Evolutionary conservation across 2,329 filamentous ascomycete genomes (phyloP).

Genomic region (Fusarium drepaniforme): DNA sequence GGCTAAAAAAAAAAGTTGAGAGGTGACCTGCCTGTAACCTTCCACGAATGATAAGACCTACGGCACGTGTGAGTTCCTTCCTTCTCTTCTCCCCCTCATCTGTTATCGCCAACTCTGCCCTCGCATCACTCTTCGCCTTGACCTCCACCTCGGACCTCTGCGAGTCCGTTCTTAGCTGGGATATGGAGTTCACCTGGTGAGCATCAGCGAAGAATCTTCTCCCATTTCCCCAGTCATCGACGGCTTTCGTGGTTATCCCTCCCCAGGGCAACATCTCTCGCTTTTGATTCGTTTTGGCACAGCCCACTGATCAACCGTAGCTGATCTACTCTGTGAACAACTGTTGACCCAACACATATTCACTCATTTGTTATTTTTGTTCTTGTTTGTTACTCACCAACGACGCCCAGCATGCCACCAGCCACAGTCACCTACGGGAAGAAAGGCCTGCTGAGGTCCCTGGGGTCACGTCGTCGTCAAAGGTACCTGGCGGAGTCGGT

Average conservation of each 20-base stretch:
- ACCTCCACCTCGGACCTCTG: conserved; percentile 5
- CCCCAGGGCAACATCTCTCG: background rate
- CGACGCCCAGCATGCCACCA: conserved; percentile 41
- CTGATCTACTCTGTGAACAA: background rate
- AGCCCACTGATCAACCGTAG: background rate
- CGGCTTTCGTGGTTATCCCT: background rate
- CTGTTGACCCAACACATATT: background rate
- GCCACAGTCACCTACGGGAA: conserved; percentile 46
- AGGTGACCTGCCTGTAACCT: background rate
- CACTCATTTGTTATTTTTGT: background rate
- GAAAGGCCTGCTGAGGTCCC: conserved; percentile 45
- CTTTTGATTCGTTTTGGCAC: conserved; percentile 11
- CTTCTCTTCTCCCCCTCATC: background rate
- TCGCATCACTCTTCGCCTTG: background rate
- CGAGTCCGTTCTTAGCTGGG: conserved; percentile 11
- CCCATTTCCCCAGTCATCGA: background rate
- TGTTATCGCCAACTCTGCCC: background rate
- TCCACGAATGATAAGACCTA: background rate
- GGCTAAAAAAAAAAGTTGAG: background rate
- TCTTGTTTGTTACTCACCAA: background rate
- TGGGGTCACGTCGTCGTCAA: conserved; percentile 44
- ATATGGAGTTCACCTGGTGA: conserved; percentile 11
- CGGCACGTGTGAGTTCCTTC: background rate
- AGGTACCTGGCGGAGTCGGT: conserved; percentile 31
- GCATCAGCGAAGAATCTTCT: background rate